Base-by-base conservation (phyloP, 768 basidiomycete genomes). In the Suillus cothurnatus region DNA sequence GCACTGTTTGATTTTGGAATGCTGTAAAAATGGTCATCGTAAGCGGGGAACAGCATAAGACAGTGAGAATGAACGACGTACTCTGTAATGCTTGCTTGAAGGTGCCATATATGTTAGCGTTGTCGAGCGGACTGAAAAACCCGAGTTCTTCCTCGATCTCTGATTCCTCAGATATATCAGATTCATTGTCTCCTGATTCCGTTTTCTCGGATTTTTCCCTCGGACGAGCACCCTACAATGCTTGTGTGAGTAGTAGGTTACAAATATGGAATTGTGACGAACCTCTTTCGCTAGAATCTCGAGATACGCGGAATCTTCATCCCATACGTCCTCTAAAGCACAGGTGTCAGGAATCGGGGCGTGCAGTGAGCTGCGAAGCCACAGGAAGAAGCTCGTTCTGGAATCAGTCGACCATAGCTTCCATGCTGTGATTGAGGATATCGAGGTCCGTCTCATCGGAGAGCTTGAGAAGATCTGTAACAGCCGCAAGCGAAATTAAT, bases 261-360 rank as follows among this genome's bases (percentile, higher is more conserved):
- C 31, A 61, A 57, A 43, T 31, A 60, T 55, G 41, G 39, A 59
- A 59, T 45, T 57, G 31, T 4, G 57, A 68, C 77, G 53, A 73
- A 91, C 92, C 84, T 95, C 91, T 69, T 87, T 86, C 8, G 93
- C 94, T 39, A 96, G 84, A 83, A 94, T 80, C 74, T 95, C 93
- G 52, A 94, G 82, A 73, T 95, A 96, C 8, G 90, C 92, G 9
- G 93, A 93, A 70, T 94, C 92, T 65, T 92, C 90, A 71, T 95
- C 94, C 88, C 91, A 94, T 19, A 95, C 92, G 74, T 96, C 94
- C 73, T 92, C 93, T 88, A 69, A 66, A 34, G 43, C 31, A 9
- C 2, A 32, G 19, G 19, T 19, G 23, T 67, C 19, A 68, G 63
- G 26, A 50, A 23, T 26, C 53, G 45, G 34, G 15, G 26, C 49